Evolutionary conservation across 1,284 basidiomycete genomes (phyloP).

Genomic region (Apiotrichum laibachii): DNA sequence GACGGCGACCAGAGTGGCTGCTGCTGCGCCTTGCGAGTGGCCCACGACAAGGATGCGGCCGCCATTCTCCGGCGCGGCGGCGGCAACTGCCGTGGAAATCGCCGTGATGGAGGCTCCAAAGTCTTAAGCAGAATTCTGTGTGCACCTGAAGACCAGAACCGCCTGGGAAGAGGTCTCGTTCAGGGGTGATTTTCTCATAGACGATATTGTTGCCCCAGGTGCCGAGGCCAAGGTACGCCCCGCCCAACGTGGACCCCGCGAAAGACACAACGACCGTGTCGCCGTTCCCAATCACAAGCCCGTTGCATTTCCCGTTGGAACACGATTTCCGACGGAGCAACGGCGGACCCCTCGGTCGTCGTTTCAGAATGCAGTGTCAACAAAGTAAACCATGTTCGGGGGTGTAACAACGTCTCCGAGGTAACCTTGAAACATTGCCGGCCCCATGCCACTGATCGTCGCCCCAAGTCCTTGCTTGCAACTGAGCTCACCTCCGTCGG

Average conservation of each 20-base stretch:
- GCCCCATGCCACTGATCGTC: no score
- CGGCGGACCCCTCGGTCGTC: no score
- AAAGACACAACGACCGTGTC: conserved; percentile 19
- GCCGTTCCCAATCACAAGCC: not conserved
- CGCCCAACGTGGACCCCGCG: conserved; percentile 16
- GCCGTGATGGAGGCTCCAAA: conserved; percentile 6
- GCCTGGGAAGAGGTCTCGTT: not conserved
- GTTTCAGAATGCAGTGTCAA: no score
- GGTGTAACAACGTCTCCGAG: no score
- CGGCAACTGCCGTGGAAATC: conserved; percentile 7
- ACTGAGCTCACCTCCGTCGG: no score
- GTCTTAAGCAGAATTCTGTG: conserved; percentile 1
- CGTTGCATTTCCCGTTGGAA: no score
- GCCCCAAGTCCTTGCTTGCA: no score
- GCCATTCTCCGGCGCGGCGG: not conserved
- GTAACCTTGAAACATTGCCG: no score
- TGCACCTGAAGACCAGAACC: no score
- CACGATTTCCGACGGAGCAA: no score
- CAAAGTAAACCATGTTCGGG: no score
- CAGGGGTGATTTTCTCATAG: conserved; percentile 12
- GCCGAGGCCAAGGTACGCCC: not conserved
- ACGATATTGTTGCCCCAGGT: not conserved
- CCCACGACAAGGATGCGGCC: conserved; percentile 24
- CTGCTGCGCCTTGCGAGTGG: conserved; percentile 29
- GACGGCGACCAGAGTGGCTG: conserved; percentile 16